Base-by-base conservation (phyloP, 1,284 basidiomycete species). In the Pseudozyma hubeiensis region DNA sequence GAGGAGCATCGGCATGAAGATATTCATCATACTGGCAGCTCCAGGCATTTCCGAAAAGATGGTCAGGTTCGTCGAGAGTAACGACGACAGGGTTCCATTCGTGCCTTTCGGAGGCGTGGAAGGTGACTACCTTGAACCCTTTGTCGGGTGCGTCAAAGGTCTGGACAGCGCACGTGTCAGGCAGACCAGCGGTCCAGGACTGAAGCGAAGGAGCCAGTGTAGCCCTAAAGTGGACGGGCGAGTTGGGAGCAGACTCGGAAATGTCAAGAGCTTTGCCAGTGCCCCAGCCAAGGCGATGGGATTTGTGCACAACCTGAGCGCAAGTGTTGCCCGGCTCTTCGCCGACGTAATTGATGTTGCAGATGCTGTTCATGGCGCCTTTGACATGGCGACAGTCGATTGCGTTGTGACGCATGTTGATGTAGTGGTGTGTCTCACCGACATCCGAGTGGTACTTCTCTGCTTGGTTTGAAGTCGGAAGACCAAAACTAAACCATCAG, bases 321-420 rank as follows among this genome's bases (percentile, higher is more conserved):
- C 60, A 62, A 5, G 52, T 33, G 47, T 46, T 60, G 16, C 57
- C 57, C 1, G n/a, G 17, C 17, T 19, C 2, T 1, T 53, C 37
- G 0, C 41, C 30, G 14, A 53, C 49, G 17, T 60, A 46, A 0
- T 40, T n/a, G 16, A 19, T 34, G 50, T 60, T 60, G 45, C 57
- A 60, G 4, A 35, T 33, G n/a, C 47, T 10, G 50, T 47, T 14
- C 9, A 33, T 19, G 5, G 37, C 24, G 3, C 14, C n/a, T 3
- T 1, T 14, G 11, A 41, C 17, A 4, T 47, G 6, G 35, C 43
- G 24, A 17, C 57, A 60, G 30, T 60, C 57, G 7, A 6, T 7
- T 1, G 50, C 50, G 14, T 40, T 24, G 50, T 60, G 57, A 39
- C 50, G 19, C 57, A 60, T 53, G 29, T 43, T 24, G 44, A 60